Conservation (phyloP, 2,329 filamentous ascomycete genomes). For the Pseudonectria buxi region DNA sequence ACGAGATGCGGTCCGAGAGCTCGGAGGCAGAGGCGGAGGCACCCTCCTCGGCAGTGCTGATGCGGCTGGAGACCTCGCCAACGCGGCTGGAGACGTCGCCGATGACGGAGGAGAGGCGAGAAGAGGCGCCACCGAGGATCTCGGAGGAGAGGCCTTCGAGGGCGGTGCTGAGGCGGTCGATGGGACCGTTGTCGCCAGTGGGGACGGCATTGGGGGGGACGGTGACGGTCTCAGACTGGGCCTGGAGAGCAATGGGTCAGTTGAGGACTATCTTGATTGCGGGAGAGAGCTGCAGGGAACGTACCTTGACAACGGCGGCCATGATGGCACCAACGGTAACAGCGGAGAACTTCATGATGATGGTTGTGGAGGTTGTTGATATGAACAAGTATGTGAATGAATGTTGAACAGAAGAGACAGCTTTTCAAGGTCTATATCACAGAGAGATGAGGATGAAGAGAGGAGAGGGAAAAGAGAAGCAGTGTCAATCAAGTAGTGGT, state of each 20-base stretch:
- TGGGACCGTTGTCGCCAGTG: conserved; percentile 2
- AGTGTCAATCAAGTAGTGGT: background rate
- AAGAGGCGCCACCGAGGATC: no score
- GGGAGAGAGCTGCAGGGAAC: no score
- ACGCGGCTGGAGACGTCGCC: conserved; percentile 12
- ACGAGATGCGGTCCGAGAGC: conserved; percentile 17
- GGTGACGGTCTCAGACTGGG: conserved; percentile 4
- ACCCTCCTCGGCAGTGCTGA: conserved; percentile 13
- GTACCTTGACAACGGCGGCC: conserved; percentile 19
- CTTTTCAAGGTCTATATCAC: conserved; percentile 1
- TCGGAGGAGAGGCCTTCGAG: conserved; percentile 3
- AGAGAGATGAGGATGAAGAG: background rate
- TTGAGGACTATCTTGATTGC: no score
- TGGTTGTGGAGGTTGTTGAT: conserved; percentile 8
- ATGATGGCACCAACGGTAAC: conserved; percentile 24
- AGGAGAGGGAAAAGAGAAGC: background rate
- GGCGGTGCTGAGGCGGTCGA: conserved; percentile 3
- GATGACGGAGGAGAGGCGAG: conserved; percentile 2
- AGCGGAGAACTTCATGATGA: conserved; percentile 33
- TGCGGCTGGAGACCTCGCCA: conserved; percentile 13
- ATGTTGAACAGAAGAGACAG: conserved; percentile 1
- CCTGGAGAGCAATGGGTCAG: conserved; percentile 1
- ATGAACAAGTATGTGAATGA: conserved; percentile 3
- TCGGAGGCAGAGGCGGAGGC: conserved; percentile 14
- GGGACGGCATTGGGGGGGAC: conserved; percentile 4